These are phyloP conservation scores for Aspergillus taichungensis DNA, from an alignment of 495 filamentous ascomycete species.

Conservation along the genomic window DNA sequence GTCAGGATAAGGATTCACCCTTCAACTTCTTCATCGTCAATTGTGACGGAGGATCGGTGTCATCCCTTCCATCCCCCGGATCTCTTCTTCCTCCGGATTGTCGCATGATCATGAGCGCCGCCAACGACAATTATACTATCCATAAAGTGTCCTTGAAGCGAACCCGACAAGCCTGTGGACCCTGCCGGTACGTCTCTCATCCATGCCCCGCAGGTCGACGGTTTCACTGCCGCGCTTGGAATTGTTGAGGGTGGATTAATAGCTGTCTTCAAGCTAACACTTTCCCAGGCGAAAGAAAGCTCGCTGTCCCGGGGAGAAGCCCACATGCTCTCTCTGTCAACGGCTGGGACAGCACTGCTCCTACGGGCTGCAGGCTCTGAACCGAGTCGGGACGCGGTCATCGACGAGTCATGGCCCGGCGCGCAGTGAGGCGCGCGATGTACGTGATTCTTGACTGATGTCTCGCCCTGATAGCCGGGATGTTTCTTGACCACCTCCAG, in stretches of 20 bases:
- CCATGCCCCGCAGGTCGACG: background rate
- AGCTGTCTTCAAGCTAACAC: background rate
- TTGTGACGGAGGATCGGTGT: no score
- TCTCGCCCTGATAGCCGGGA: no score
- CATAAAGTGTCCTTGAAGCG: slow-evolving; percentile 26
- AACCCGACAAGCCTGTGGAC: slow-evolving; percentile 31
- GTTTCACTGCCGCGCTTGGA: background rate
- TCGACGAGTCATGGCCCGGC: background rate
- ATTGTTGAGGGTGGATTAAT: no score
- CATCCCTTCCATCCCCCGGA: background rate
- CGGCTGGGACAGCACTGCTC: slow-evolving; percentile 25
- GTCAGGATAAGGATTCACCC: no score
- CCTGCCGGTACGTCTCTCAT: slow-evolving; percentile 21
- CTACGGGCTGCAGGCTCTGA: slow-evolving; percentile 17
- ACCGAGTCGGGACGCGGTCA: background rate
- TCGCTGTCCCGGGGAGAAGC: slow-evolving; percentile 34
- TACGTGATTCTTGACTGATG: no score
- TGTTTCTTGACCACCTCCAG: background rate
- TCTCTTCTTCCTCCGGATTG: background rate
- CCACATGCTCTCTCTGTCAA: slow-evolving; percentile 27
- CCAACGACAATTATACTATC: slow-evolving; percentile 19
- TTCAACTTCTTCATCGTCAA: no score
- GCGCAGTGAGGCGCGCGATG: background rate
- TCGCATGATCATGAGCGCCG: slow-evolving; percentile 11
- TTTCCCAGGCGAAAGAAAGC: slow-evolving; percentile 28